Evolutionary conservation across 257 asterid species (phyloP).

Genomic region (Solanum phureja): DNA sequence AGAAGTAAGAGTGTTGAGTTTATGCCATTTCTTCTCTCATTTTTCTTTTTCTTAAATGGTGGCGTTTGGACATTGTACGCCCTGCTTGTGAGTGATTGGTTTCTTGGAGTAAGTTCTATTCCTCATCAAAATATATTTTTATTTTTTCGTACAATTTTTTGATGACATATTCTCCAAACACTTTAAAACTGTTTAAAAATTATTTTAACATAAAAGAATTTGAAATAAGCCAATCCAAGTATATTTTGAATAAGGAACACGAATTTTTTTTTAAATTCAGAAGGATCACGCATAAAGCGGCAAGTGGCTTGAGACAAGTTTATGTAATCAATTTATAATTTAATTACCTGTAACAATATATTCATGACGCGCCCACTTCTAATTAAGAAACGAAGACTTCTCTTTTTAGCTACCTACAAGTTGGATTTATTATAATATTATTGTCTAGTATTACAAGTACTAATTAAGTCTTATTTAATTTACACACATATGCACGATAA

Average conservation of each 20-base stretch:
- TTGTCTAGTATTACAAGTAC: not conserved
- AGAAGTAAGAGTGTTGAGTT: conserved; percentile 59
- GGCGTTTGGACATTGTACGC: conserved; percentile 84
- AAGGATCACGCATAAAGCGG: not conserved
- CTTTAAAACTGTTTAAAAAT: too few species aligned
- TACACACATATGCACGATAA: not conserved
- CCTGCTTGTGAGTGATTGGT: conserved; percentile 49
- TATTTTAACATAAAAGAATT: not conserved
- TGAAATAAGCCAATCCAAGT: not conserved
- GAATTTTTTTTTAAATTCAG: not conserved
- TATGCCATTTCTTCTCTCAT: conserved; percentile 74
- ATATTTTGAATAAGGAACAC: not conserved
- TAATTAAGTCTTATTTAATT: not conserved
- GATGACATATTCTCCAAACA: not conserved
- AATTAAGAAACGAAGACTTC: not conserved
- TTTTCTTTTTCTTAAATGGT: conserved; percentile 66
- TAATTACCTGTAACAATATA: not conserved
- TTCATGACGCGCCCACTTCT: not conserved
- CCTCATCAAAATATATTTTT: not conserved
- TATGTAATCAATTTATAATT: not conserved
- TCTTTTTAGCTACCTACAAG: not conserved
- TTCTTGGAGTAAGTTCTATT: conserved; percentile 54
- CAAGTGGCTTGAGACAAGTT: not conserved
- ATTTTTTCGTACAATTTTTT: not conserved
- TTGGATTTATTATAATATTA: not conserved